A percentile compares a stretch with the other conserved stretches of the same genome.
These are phyloP conservation scores for Acaromyces ingoldii DNA, from an alignment of 1,284 basidiomycete genomes.

Conservation along the genomic window DNA sequence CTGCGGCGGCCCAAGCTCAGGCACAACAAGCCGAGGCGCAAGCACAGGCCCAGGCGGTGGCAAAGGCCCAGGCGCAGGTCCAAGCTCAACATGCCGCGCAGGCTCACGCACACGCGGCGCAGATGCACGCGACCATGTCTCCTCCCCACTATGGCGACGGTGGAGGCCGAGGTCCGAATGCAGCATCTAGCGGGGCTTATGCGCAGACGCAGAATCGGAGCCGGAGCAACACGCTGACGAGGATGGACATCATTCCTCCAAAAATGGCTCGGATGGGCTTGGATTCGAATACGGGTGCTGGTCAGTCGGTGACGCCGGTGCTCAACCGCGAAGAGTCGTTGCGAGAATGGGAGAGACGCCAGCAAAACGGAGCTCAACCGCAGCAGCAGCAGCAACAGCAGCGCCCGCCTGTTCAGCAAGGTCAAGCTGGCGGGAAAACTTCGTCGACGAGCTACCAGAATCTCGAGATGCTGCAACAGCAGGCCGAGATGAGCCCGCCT, in stretches of 20 bases:
- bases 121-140: slow-evolving; percentile 1
- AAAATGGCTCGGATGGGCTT: slow-evolving; percentile 60
- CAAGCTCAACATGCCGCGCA: slow-evolving; percentile 29
- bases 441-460: slow-evolving; percentile 25
- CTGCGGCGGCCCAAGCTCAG: slow-evolving; percentile 13
- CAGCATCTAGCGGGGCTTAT: background rate
- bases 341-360: slow-evolving; percentile 57
- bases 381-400: slow-evolving; percentile 20
- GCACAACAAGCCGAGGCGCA: slow-evolving; percentile 13
- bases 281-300: slow-evolving; percentile 24
- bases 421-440: slow-evolving; percentile 9
- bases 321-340: slow-evolving; percentile 43
- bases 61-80: slow-evolving; percentile 26
- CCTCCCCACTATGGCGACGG: slow-evolving; percentile 3
- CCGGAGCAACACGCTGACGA: slow-evolving; percentile 70
- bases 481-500: slow-evolving; percentile 3
- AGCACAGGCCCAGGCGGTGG: slow-evolving; percentile 23
- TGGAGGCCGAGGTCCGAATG: background rate
- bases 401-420: background rate
- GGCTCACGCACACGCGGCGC: slow-evolving; percentile 21
- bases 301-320: slow-evolving; percentile 36
- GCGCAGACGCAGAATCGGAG: slow-evolving; percentile 7
- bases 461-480: slow-evolving; percentile 29
- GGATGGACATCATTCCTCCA: slow-evolving; percentile 83
- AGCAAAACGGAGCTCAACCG: slow-evolving; percentile 48